Conservation (phyloP, 1,284 basidiomycete genomes). For the Leccinum pachyderme region DNA sequence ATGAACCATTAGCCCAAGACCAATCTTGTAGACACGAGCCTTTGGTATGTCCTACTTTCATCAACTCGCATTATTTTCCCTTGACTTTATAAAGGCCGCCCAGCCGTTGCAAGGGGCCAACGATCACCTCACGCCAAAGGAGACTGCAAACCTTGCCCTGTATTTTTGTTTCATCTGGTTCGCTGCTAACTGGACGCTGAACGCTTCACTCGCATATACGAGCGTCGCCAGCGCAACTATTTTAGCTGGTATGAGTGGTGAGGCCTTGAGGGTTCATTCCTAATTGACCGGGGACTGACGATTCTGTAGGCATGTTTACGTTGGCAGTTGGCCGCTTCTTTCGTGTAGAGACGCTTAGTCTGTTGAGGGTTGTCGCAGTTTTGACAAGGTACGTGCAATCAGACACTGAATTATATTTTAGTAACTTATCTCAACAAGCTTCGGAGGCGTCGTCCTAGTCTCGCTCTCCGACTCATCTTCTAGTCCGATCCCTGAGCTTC, state of each 20-base stretch:
- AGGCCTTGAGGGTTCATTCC: slow-evolving; percentile 21
- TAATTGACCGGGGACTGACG: slow-evolving; percentile 2
- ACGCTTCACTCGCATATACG: slow-evolving; percentile 79
- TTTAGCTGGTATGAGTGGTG: slow-evolving; percentile 85
- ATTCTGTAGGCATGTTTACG: slow-evolving; percentile 86
- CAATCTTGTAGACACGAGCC: slow-evolving; percentile 9
- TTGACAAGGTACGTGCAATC: slow-evolving; percentile 61
- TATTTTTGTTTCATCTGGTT: slow-evolving; percentile 89
- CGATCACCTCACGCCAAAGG: slow-evolving; percentile 56
- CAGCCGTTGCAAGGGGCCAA: slow-evolving; percentile 6
- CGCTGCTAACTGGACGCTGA: slow-evolving; percentile 87
- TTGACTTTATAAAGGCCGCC: slow-evolving; percentile 9
- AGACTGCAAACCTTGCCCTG: slow-evolving; percentile 77
- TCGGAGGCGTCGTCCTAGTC: slow-evolving; percentile 84
- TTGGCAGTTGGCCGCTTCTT: slow-evolving; percentile 83
- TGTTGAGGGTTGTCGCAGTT: slow-evolving; percentile 80
- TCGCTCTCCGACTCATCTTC: slow-evolving; percentile 70
- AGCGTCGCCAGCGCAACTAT: slow-evolving; percentile 91
- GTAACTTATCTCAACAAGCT: slow-evolving; percentile 47
- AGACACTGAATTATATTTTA: background rate
- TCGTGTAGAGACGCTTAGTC: slow-evolving; percentile 77
- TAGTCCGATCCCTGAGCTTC: slow-evolving; percentile 6
- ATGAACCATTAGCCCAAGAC: slow-evolving; percentile 26
- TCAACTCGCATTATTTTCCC: background rate
- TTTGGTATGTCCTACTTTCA: slow-evolving; percentile 15